Evolutionary conservation across 495 filamentous ascomycete species (phyloP).

Genomic region (Xeromyces bisporus): DNA sequence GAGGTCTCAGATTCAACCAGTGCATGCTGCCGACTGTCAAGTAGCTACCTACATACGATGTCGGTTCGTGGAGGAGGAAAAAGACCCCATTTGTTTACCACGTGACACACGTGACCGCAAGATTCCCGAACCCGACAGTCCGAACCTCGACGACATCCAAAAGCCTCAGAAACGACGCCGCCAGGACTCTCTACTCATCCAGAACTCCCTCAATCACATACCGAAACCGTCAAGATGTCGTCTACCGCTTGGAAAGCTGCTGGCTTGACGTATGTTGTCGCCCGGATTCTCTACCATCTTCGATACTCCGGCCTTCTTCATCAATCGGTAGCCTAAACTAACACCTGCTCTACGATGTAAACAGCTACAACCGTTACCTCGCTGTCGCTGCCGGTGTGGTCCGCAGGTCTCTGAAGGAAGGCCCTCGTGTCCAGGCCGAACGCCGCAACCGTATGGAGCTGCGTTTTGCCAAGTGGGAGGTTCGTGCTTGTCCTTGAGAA

Average conservation of each 20-base stretch:
- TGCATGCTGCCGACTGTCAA: too few species aligned
- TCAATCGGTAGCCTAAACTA: too few species aligned
- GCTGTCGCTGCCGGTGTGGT: slow-evolving; percentile 38
- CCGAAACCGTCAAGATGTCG: slow-evolving; percentile 57
- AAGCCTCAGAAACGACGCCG: slow-evolving; percentile 7
- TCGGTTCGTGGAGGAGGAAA: too few species aligned
- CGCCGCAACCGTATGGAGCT: slow-evolving; percentile 79
- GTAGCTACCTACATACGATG: too few species aligned
- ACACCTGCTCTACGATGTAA: too few species aligned
- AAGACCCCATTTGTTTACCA: too few species aligned
- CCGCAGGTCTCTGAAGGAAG: slow-evolving; percentile 87
- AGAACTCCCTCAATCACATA: slow-evolving; percentile 10
- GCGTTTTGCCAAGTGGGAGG: slow-evolving; percentile 91
- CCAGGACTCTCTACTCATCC: slow-evolving; percentile 10
- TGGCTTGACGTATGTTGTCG: slow-evolving; percentile 67
- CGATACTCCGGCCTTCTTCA: too few species aligned
- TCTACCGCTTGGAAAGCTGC: slow-evolving; percentile 96
- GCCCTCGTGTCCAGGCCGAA: slow-evolving; percentile 69
- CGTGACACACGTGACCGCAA: slow-evolving; percentile 19
- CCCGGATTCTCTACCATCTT: too few species aligned
- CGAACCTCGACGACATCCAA: slow-evolving; percentile 24
- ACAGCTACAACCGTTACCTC: slow-evolving; percentile 39
- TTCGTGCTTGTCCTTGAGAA: slow-evolving; percentile 34
- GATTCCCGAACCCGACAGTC: slow-evolving; percentile 29
- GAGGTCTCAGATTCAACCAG: too few species aligned